A percentile compares a stretch with the other conserved stretches of the same genome.
Evolutionary conservation across 1,284 basidiomycete genomes (phyloP).

Genomic region (Somion occarium): DNA sequence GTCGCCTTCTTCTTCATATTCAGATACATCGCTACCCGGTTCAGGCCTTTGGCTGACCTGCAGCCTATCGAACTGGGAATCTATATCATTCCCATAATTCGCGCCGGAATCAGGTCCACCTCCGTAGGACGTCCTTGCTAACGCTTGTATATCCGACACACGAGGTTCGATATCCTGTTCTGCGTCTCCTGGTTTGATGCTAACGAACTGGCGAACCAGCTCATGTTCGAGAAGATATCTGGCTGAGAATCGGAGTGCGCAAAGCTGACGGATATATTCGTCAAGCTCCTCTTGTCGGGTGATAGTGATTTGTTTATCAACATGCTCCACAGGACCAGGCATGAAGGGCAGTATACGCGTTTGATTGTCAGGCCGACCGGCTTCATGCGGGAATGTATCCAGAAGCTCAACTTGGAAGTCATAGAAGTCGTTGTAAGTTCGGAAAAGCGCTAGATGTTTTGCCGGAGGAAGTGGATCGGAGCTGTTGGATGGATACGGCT

Average conservation of each 20-base stretch:
- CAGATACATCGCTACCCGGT: conserved; percentile 22
- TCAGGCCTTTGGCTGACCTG: conserved; percentile 10
- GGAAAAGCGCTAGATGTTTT: conserved; percentile 86
- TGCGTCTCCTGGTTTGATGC: conserved; percentile 85
- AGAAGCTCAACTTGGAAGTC: conserved; percentile 93
- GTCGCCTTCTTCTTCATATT: conserved; percentile 21
- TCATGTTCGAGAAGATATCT: conserved; percentile 81
- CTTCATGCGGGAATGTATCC: conserved; percentile 84
- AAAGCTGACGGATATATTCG: conserved; percentile 81
- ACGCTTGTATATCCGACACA: conserved; percentile 48
- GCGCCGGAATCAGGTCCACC: conserved; percentile 27
- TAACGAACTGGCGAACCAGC: conserved; percentile 82
- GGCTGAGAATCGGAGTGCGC: conserved; percentile 58
- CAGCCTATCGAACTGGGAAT: conserved; percentile 16
- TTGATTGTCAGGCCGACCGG: conserved; percentile 64
- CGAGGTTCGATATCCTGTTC: conserved; percentile 61
- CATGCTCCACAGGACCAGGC: conserved; percentile 86
- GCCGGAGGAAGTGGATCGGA: conserved; percentile 55
- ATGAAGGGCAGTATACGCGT: conserved; percentile 89
- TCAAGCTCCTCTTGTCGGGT: conserved; percentile 83
- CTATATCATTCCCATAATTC: conserved; percentile 23
- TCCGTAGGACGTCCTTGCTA: conserved; percentile 40
- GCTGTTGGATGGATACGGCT: conserved; percentile 65
- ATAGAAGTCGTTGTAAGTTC: conserved; percentile 98
- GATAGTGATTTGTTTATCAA: conserved; percentile 85